These are phyloP conservation scores for Przewalskia tangutica DNA, from an alignment of 257 asterid genomes.

Conservation along the genomic window DNA sequence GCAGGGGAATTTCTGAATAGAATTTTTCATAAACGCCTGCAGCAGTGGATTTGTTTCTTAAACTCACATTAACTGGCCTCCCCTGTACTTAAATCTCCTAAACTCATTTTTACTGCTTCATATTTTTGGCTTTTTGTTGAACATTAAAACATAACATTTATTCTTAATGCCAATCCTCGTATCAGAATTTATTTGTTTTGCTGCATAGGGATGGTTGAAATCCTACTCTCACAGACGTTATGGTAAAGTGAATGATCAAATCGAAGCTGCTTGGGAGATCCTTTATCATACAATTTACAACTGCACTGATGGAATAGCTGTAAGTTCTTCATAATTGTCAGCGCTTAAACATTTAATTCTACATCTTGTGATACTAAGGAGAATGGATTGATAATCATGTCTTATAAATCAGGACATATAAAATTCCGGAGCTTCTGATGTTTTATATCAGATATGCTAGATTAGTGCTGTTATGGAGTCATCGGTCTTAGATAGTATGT, in stretches of 20 bases:
- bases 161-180: not conserved
- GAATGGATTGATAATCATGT: not conserved
- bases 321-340: constrained; percentile 22
- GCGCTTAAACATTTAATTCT: not conserved
- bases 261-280: constrained; percentile 79
- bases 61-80: not conserved
- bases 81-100: not conserved
- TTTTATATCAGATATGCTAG: not conserved
- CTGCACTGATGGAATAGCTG: constrained; percentile 94
- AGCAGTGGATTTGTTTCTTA: not conserved
- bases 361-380: not conserved
- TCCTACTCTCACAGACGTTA: constrained; percentile 75
- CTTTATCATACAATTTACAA: constrained; percentile 78
- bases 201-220: constrained; percentile 76
- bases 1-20: not conserved
- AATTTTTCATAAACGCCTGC: not conserved
- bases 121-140: not conserved
- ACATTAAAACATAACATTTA: not conserved
- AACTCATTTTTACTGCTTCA: not conserved
- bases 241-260: constrained; percentile 56
- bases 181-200: not conserved
- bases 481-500: not conserved
- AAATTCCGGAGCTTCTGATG: not conserved
- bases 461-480: not conserved
- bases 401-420: not conserved